Conservation (phyloP, 768 basidiomycete genomes). For the Boletales sp. region DNA sequence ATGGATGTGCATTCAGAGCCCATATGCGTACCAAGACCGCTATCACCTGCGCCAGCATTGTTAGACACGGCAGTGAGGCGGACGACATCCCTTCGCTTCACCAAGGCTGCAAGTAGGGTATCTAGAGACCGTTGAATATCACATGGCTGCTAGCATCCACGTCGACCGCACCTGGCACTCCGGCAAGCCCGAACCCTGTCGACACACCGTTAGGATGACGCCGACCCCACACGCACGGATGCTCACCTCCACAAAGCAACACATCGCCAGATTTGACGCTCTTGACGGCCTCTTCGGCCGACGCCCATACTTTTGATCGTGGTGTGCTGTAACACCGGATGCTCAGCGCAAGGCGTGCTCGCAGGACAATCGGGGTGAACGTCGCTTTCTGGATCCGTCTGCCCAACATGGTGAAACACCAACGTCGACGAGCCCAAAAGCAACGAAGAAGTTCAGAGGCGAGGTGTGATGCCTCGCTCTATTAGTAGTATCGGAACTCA, state of each 20-base stretch:
- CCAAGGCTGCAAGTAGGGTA: conserved; percentile 76
- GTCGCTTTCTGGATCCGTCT: conserved; percentile 11
- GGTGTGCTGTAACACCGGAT: conserved; percentile 27
- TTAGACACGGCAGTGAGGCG: conserved; percentile 84
- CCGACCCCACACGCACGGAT: not conserved
- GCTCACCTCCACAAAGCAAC: conserved; percentile 77
- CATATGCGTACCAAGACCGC: conserved; percentile 56
- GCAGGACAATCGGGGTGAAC: conserved; percentile 15
- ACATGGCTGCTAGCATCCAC: not conserved
- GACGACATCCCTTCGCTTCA: conserved; percentile 68
- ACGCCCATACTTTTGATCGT: conserved; percentile 71
- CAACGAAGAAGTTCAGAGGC: too few relatives aligned
- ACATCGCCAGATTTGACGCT: conserved; percentile 79
- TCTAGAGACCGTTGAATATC: conserved; percentile 40
- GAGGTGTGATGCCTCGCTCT: too few relatives aligned
- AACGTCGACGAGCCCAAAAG: not conserved
- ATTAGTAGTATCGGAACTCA: too few relatives aligned
- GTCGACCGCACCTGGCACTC: conserved; percentile 65
- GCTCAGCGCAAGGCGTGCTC: conserved; percentile 11
- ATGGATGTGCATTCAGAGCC: not conserved
- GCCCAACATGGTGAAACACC: conserved; percentile 19
- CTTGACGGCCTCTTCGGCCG: conserved; percentile 78
- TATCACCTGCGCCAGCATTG: conserved; percentile 73
- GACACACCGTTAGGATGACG: not conserved
- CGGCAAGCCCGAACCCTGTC: conserved; percentile 84